Evolutionary conservation across 2,329 filamentous ascomycete species (phyloP).

Genomic region (Sclerotinia sclerotiorum): DNA sequence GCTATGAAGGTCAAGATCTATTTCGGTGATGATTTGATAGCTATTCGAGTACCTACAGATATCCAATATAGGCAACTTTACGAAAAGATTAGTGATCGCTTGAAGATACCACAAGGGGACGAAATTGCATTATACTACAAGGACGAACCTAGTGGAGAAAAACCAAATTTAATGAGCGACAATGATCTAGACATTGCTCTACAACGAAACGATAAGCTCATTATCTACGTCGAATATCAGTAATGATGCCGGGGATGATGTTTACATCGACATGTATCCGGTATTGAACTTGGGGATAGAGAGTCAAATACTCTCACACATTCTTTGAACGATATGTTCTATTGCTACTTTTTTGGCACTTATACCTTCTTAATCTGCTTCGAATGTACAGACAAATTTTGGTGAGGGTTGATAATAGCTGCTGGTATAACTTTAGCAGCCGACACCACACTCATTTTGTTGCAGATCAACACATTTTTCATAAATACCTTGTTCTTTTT

Average conservation of each 20-base stretch:
- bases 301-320: slow-evolving; percentile 10
- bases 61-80: slow-evolving; percentile 76
- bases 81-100: slow-evolving; percentile 79
- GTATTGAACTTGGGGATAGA: slow-evolving; percentile 23
- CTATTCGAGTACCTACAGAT: slow-evolving; percentile 81
- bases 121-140: slow-evolving; percentile 80
- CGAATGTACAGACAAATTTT: slow-evolving; percentile 35
- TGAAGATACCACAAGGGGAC: slow-evolving; percentile 70
- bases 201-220: slow-evolving; percentile 81
- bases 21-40: slow-evolving; percentile 88
- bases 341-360: slow-evolving; percentile 22
- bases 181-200: slow-evolving; percentile 79
- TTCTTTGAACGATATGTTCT: slow-evolving; percentile 17
- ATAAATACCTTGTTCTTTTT: slow-evolving; percentile 22
- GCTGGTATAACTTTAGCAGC: slow-evolving; percentile 24
- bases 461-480: slow-evolving; percentile 23
- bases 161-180: slow-evolving; percentile 73
- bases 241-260: slow-evolving; percentile 24
- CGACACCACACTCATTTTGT: slow-evolving; percentile 34
- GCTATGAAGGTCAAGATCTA: slow-evolving; percentile 93
- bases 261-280: neutral
- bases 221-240: slow-evolving; percentile 63
- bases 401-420: slow-evolving; percentile 34
- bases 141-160: slow-evolving; percentile 69
- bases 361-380: slow-evolving; percentile 39